Evolutionary conservation across 768 basidiomycete species (phyloP).

Genomic region (Russula abietina): DNA sequence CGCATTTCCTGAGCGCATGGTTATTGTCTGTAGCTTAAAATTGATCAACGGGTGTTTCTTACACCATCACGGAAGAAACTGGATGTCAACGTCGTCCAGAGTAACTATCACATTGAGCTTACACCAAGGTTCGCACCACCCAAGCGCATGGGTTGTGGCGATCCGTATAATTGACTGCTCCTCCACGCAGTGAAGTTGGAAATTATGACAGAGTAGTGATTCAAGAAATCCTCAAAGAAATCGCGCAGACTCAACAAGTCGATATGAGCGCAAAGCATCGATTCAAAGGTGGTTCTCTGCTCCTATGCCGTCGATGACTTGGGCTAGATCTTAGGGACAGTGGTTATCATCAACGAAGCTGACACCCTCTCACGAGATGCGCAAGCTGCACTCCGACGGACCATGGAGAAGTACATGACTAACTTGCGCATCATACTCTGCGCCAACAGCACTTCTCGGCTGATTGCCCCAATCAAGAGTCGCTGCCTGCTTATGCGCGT

Average conservation of each 20-base stretch:
- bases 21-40: conserved; percentile 67
- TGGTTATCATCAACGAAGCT: conserved; percentile 98
- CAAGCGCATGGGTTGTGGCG: neutral
- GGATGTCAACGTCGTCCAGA: conserved; percentile 95
- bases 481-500: conserved; percentile 92
- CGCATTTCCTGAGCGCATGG: neutral
- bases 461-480: conserved; percentile 96
- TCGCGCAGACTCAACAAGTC: conserved; percentile 97
- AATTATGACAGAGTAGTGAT: conserved; percentile 93
- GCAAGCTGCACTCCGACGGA: conserved; percentile 91
- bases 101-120: conserved; percentile 96
- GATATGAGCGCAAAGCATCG: conserved; percentile 92
- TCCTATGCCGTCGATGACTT: neutral
- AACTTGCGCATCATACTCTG: conserved; percentile 96
- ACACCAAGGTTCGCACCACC: conserved; percentile 72
- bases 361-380: conserved; percentile 93
- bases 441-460: conserved; percentile 88
- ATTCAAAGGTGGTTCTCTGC: conserved; percentile 75
- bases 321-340: conserved; percentile 36
- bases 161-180: neutral
- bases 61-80: conserved; percentile 92
- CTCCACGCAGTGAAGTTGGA: conserved; percentile 76
- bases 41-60: conserved; percentile 93
- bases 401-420: conserved; percentile 99
- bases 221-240: conserved; percentile 95